These are phyloP conservation scores for Blastomyces gilchristii DNA, from an alignment of 2,329 filamentous ascomycete genomes.

Conservation along the genomic window DNA sequence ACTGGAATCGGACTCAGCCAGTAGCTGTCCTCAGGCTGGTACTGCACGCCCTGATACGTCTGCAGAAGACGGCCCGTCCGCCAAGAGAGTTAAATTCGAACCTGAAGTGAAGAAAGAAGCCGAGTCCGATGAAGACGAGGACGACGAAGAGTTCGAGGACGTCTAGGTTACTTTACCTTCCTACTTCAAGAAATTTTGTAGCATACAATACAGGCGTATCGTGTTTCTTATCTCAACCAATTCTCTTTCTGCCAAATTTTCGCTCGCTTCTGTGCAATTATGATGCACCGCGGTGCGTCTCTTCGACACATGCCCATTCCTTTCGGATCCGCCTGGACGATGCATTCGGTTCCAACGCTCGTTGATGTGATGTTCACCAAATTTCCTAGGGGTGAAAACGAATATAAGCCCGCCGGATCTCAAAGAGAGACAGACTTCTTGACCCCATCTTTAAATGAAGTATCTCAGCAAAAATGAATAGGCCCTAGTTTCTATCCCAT, in stretches of 20 bases:
- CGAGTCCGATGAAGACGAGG: constrained; percentile 35
- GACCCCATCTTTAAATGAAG: neutral
- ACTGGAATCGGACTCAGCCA: constrained; percentile 30
- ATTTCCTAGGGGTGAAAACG: neutral
- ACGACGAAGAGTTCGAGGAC: constrained; percentile 38
- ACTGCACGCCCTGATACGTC: constrained; percentile 29
- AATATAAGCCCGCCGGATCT: neutral
- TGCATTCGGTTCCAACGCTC: neutral
- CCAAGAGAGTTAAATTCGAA: constrained; percentile 38
- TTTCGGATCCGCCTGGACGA: neutral
- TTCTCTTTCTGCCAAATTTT: neutral
- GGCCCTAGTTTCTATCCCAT: neutral
- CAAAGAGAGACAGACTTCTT: neutral
- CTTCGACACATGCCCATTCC: neutral
- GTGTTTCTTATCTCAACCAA: neutral
- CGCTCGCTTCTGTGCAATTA: neutral
- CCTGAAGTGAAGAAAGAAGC: constrained; percentile 28
- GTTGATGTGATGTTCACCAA: neutral
- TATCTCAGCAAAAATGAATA: neutral
- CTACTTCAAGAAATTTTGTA: neutral
- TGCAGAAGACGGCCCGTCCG: constrained; percentile 30
- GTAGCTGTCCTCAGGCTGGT: constrained; percentile 30
- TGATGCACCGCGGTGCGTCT: neutral
- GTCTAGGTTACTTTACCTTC: constrained; percentile 19
- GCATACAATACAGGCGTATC: neutral